A percentile compares a stretch with the other conserved stretches of the same genome.
phyloP scores from a whole-genome alignment of 2,329 filamentous ascomycete species.

The Colletotrichum cuscutae region DNA sequence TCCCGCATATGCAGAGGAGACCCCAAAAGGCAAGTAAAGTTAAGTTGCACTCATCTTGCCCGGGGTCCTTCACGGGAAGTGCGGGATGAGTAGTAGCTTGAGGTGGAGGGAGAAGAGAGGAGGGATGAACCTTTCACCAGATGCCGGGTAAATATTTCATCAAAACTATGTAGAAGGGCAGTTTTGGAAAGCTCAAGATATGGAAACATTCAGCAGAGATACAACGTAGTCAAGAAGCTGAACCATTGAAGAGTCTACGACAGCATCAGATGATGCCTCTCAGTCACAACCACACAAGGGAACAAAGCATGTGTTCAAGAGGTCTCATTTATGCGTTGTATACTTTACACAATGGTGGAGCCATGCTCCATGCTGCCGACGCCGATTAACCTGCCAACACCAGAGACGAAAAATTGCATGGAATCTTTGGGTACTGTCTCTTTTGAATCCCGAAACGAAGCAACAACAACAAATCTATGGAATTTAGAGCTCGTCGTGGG shows the following conservation, averaged over 20 bases:
- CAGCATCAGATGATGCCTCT: not conserved
- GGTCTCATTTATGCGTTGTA: conserved; percentile 35
- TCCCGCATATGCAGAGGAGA: too few species aligned
- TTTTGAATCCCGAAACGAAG: conserved; percentile 34
- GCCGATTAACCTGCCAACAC: conserved; percentile 37
- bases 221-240: not conserved
- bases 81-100: too few species aligned
- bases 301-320: conserved; percentile 19
- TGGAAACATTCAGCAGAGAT: rapidly evolving
- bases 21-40: too few species aligned
- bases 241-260: not conserved
- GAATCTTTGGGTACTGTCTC: conserved; percentile 33
- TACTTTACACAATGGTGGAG: conserved; percentile 35
- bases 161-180: too few species aligned
- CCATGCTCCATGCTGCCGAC: conserved; percentile 35
- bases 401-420: conserved; percentile 34
- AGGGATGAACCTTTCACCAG: too few species aligned
- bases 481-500: conserved; percentile 83
- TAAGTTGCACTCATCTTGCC: too few species aligned
- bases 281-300: not conserved
- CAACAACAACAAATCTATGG: conserved; percentile 35
- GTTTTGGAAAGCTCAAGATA: not conserved
- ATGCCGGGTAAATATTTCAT: too few species aligned
- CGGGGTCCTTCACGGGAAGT: too few species aligned
- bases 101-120: too few species aligned